Conservation (phyloP, 305 asterid genomes). For the Salvia sclarea region DNA sequence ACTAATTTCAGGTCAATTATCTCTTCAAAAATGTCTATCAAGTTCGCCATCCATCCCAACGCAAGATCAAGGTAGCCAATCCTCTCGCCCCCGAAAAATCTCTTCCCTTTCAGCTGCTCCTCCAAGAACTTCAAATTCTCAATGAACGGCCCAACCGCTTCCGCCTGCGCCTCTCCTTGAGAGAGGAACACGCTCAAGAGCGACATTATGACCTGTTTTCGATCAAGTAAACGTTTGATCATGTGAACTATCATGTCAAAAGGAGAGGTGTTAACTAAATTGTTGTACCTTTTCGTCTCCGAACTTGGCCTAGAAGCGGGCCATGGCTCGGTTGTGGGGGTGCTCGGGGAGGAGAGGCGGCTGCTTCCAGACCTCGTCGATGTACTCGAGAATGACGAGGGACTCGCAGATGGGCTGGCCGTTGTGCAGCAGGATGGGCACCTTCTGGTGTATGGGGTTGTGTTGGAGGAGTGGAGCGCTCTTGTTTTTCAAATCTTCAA, state of each 20-base stretch:
- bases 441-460: constrained; percentile 57
- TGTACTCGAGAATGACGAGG: constrained; percentile 69
- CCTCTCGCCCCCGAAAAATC: constrained; percentile 58
- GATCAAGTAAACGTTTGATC: background rate
- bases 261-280: too few species aligned
- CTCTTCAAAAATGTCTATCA: constrained; percentile 50
- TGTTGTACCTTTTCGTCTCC: constrained; percentile 64
- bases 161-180: constrained; percentile 49
- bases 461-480: constrained; percentile 48
- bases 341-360: constrained; percentile 62
- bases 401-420: constrained; percentile 69
- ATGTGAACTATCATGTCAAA: background rate
- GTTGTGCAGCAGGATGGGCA: constrained; percentile 67
- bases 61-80: constrained; percentile 70
- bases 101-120: constrained; percentile 58
- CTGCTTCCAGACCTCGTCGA: constrained; percentile 69
- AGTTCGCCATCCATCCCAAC: constrained; percentile 56
- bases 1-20: constrained; percentile 41
- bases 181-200: constrained; percentile 37
- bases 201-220: constrained; percentile 50
- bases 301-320: constrained; percentile 72
- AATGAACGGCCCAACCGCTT: constrained; percentile 38
- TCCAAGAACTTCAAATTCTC: constrained; percentile 50
- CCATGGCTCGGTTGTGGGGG: constrained; percentile 58
- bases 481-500: constrained; percentile 57